Evolutionary conservation across 805 yeast genomes (phyloP), one percentile per base, ranked within the genome.

Genomic region (Osmozyma mogii): DNA sequence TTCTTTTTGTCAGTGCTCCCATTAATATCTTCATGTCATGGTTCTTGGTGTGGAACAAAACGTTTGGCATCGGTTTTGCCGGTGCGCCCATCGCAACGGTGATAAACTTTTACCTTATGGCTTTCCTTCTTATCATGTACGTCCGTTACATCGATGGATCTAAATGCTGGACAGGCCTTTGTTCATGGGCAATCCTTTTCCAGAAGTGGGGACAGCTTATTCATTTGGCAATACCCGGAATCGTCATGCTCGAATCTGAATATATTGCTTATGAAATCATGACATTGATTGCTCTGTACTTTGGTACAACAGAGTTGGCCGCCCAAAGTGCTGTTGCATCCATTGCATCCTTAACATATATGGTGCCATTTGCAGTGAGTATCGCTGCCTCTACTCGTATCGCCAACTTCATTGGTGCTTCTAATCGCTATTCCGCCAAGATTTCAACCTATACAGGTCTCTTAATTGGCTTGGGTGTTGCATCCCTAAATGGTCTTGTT

Each of bases 111-210:
- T 64, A 65, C 61, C 29, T 60, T 26, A 62, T 62, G 67, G 49
- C 48, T 10, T 11, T 56, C 4, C 41, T 64, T 21, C 41, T 64
- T 22, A 48, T 61, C 4, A 29, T 60, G 18, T 63, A 63, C 40
- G 64, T 56, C 43, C 57, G 27, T 61, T 58, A 1, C 58, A 58
- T 79, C 22, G 84, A 80, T 42, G 89, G 88, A 1, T 54, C 52
- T 17, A 68, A 71, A 42, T 82, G 89, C 44, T 81, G 89, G 89
- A 69, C 60, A 37, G 89, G 89, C 0, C 17, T 62, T 5, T 50
- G 49, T 13, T 61, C 72, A 17, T 40, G 68, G 0, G 20, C 41
- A 2, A 56, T 59, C 30, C 32, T 62, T 15, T 54, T 61, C 31
- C 40, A 36, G 17, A 52, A 54, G 30, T 64, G 69, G 69, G 45